A percentile compares a stretch with the other conserved stretches of the same genome.
phyloP scores from a whole-genome alignment of 208 protist species.

The Trypanosoma boissoni region DNA sequence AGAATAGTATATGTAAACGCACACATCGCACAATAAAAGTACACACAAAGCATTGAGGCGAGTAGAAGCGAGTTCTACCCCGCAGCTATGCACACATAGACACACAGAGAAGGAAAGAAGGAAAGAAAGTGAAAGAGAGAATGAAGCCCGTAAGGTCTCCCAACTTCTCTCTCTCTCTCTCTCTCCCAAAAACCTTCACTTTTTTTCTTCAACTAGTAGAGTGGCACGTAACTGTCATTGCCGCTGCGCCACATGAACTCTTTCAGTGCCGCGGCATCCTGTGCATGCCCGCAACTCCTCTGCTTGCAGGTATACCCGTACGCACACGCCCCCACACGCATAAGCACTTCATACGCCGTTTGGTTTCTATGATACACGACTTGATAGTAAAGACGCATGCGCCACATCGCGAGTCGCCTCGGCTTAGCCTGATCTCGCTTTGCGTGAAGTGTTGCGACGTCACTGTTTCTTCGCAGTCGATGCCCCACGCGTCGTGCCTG shows the following conservation, averaged over 20 bases:
- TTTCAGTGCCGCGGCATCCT: neutral
- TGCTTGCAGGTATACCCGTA: slow-evolving; percentile 15
- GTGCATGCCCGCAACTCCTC: neutral
- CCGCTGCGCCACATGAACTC: neutral
- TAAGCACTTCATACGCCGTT: slow-evolving; percentile 13
- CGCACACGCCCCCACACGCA: slow-evolving; percentile 16
- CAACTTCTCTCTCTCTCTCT: too few species aligned
- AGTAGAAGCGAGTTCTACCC: too few species aligned
- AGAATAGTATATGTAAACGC: too few species aligned
- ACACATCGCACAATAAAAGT: too few species aligned
- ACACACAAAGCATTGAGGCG: too few species aligned
- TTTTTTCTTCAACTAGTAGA: too few species aligned
- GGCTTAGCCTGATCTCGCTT: slow-evolving; percentile 25
- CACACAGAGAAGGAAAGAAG: neutral
- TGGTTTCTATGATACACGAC: slow-evolving; percentile 16
- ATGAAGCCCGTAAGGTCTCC: too few species aligned
- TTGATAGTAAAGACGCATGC: slow-evolving; percentile 28
- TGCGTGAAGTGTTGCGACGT: slow-evolving; percentile 19
- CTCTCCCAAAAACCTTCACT: too few species aligned
- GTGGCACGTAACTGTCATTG: slow-evolving; percentile 9
- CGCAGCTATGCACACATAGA: neutral
- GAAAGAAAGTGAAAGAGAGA: slow-evolving; percentile 6
- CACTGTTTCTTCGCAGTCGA: slow-evolving; percentile 13
- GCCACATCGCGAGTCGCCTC: slow-evolving; percentile 19
- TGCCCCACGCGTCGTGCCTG: slow-evolving; percentile 15